Conservation (phyloP, 805 yeast genomes). For the Huiozyma naganishii region DNA sequence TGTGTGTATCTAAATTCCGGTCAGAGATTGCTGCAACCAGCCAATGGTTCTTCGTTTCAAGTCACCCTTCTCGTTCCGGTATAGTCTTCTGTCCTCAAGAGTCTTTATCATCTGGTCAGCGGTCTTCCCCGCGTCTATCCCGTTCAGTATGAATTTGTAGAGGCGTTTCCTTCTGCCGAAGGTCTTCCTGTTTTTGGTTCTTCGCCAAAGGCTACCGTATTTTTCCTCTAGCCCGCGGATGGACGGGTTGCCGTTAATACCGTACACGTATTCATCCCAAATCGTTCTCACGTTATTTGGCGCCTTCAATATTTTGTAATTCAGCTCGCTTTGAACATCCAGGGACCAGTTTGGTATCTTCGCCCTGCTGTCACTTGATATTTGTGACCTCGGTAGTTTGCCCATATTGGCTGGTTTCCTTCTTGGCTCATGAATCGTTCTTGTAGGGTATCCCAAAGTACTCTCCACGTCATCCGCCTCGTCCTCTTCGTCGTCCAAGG, state of each 20-base stretch:
- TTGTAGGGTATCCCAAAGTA: too few relatives aligned
- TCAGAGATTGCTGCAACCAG: conserved; percentile 28
- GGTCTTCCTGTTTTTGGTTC: conserved; percentile 27
- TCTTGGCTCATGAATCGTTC: neutral
- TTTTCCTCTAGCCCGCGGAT: conserved; percentile 31
- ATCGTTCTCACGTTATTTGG: conserved; percentile 27
- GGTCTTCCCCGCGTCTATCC: conserved; percentile 25
- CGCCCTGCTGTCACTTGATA: neutral
- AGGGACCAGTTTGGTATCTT: neutral
- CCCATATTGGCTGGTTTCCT: neutral
- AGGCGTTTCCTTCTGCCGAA: conserved; percentile 29
- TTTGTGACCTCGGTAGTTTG: neutral
- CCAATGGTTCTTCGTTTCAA: conserved; percentile 27
- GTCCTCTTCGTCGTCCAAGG: conserved; percentile 4
- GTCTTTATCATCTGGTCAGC: conserved; percentile 26
- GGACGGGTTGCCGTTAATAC: conserved; percentile 33
- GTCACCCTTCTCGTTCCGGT: conserved; percentile 26
- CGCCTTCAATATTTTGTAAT: conserved; percentile 25
- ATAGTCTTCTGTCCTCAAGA: conserved; percentile 23
- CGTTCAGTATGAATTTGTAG: conserved; percentile 27
- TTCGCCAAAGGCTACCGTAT: conserved; percentile 35
- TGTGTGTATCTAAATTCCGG: conserved; percentile 12
- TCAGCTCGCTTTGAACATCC: conserved; percentile 3
- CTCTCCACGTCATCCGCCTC: conserved; percentile 6
- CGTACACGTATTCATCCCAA: conserved; percentile 33